Evolutionary conservation across 192 early-diverging fungal genomes (phyloP), one percentile per base, ranked within the genome.

Genomic region (Backusella tuberculispora): DNA sequence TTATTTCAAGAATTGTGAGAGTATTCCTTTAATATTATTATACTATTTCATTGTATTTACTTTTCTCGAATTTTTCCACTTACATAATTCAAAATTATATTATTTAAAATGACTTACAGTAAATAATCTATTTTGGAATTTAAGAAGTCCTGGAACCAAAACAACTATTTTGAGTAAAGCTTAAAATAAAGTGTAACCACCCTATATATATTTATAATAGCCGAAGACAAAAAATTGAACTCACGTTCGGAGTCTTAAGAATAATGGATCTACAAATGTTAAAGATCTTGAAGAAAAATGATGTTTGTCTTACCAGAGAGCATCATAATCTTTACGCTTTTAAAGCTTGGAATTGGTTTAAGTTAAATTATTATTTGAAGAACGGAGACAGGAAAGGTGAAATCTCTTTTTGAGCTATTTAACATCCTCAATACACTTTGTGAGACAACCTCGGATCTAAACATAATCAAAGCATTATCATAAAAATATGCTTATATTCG

Each of bases 151-250:
- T 60, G 53, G 53, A 24, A 60, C 26, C 53, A 60, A 60, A 60
- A 26, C 10, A 24, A 9, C 53, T 26, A 26, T 26, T 26, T 60
- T 60, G 4, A 12, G 53, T 26, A 19, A 26, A 60, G 53, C 29
- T 34, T 60, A n/a, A 60, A 60, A 60, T 60, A 60, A 60, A 60
- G 53, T 60, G 53, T 60, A 60, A 60, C 53, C 4, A 26, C 12
- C 10, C 9, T 60, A 60, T 24, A 56, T 60, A 21, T 60, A 26
- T 9, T 19, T 50, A n/a, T 14, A 50, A 50, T 2, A 50, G 6
- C 7, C n/a, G n/a, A 19, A 50, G n/a, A 19, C 53, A 60, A 60
- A 19, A 60, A 60, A 26, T 10, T 24, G 10, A 26, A 50, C 10
- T 19, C 24, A 26, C 24, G 24, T 60, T 19, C 53, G 24, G 53